Evolutionary conservation across 768 basidiomycete genomes (phyloP), one percentile per base, ranked within the genome.

Genomic region (Phaeolepiota aurea): DNA sequence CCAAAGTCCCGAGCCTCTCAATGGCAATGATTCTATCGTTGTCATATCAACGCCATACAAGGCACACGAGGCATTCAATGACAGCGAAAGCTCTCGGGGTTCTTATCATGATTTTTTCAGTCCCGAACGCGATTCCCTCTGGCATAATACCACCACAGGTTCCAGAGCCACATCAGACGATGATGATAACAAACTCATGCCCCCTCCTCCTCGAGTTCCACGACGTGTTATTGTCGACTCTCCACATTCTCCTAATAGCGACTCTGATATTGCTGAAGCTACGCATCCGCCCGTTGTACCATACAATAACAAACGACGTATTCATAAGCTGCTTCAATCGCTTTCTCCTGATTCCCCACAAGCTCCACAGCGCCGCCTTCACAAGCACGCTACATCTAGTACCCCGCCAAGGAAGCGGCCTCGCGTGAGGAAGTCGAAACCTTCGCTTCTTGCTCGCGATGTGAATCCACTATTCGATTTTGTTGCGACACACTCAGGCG

Each of bases 401-500:
- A 60, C 62, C 1, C 52, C 55, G 22, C 37, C 44, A 38, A 49
- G 43, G 32, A 47, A 53, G 39, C 32, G 25, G 23, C 15, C 33
- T 14, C 33, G 33, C 9, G 7, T 35, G 18, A 15, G 37, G 10
- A 53, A 53, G 20, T 32, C 48, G 7, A 57, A 58, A 38, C 57
- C 59, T 13, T 54, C 56, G 5, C 44, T 56, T 2, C 49, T 61
- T 15, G 51, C 46, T 23, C 51, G 32, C 28, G 53, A 54, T 39
- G 53, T 44, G 25, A 56, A 72, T 55, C 50, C 53, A 1, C 65
- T 79, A 53, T 66, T 87, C 38, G 86, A 87, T 48, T 65, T 75
- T 22, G 82, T 80, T 53, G 88, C 88, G 2, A 58, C 58, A 13
- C 88, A 89, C 50, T 91, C 89, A 5, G 88, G 87, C 14, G 86